Percentiles rank a stretch among this genome's conserved stretches.
Evolutionary conservation across 2,329 filamentous ascomycete genomes (phyloP).

Genomic region (Colletotrichum sidae): DNA sequence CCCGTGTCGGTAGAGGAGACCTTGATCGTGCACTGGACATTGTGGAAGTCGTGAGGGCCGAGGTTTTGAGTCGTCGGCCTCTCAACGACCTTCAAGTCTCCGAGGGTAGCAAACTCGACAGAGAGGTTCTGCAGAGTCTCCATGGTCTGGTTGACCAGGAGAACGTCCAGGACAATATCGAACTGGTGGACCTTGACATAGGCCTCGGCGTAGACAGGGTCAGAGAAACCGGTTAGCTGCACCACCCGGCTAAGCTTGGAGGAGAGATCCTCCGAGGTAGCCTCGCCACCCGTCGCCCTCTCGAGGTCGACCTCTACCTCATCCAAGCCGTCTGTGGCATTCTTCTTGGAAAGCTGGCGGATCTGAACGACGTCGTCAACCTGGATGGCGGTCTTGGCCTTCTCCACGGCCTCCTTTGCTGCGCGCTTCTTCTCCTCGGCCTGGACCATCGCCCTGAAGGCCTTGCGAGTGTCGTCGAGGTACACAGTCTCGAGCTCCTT

Average conservation of each 20-base stretch:
- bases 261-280: constrained; percentile 83
- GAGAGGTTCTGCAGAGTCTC: constrained; percentile 97
- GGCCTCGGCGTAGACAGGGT: constrained; percentile 97
- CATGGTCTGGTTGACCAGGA: constrained; percentile 96
- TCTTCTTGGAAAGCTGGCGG: constrained; percentile 93
- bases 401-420: constrained; percentile 92
- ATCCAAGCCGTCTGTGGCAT: constrained; percentile 81
- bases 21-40: constrained; percentile 98
- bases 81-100: constrained; percentile 97
- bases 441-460: constrained; percentile 96
- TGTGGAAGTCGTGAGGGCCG: constrained; percentile 95
- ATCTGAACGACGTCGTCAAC: constrained; percentile 96
- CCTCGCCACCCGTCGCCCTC: constrained; percentile 92
- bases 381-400: constrained; percentile 92
- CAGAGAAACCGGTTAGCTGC: constrained; percentile 97
- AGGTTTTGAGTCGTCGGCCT: constrained; percentile 96
- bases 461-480: constrained; percentile 92
- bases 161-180: constrained; percentile 95
- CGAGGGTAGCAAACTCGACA: constrained; percentile 97
- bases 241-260: constrained; percentile 97
- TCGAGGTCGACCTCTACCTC: constrained; percentile 92
- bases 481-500: constrained; percentile 94
- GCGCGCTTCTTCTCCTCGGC: constrained; percentile 97
- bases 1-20: constrained; percentile 98
- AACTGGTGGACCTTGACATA: constrained; percentile 99